Base-by-base conservation (phyloP, 495 filamentous ascomycete species). In the Tirmania nivea region DNA sequence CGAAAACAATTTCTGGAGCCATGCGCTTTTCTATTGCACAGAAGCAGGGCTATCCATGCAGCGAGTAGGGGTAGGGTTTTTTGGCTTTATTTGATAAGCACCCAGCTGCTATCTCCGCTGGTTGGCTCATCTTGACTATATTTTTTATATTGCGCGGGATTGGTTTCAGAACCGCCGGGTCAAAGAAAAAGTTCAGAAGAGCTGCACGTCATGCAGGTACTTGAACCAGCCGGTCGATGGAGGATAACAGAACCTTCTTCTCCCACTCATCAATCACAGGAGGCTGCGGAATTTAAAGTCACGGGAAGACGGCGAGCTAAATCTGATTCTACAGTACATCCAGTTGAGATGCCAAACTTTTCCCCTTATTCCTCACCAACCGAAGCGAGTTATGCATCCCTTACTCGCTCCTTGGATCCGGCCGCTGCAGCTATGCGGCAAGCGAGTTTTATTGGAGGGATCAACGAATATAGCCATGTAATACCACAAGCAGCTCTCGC, bases 131-230 rank as follows among this genome's bases (percentile, higher is more conserved):
- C 16, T 17, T n/a, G 31, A 12, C 19, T 35, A 14, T 16, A 20
- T 34, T 20, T 49, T 56, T 36, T 21, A 20, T 54, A 51, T 12
- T 25, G 54, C 21, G 35, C 55, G 90, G 86, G 89, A 89, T 60
- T 90, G 86, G 86, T 93, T 89, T 66, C 85, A 92, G 65, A 92
- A 90, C 64, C 75, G 85, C 51, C 79, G 85, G 39, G 83, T 83
- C 53, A 86, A 87, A 63, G 81, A 81, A 34, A 87, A 86, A 69
- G 78, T 84, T 58, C 77, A 85, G 62, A 79, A 62, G 79, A 85
- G 34, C 56, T 51, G 36, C 60, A 63, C 11, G 62, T 56, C 6
- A 60, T 49, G 51, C 53, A 57, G 52, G 63, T 63, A 58, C 60
- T 64, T 55, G 61, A 60, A 64, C 63, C 58, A 57, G 61, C 61